Evolutionary conservation across 108 stramenopile species (phyloP).

Genomic region (Cyclostephanos invisitatus): DNA sequence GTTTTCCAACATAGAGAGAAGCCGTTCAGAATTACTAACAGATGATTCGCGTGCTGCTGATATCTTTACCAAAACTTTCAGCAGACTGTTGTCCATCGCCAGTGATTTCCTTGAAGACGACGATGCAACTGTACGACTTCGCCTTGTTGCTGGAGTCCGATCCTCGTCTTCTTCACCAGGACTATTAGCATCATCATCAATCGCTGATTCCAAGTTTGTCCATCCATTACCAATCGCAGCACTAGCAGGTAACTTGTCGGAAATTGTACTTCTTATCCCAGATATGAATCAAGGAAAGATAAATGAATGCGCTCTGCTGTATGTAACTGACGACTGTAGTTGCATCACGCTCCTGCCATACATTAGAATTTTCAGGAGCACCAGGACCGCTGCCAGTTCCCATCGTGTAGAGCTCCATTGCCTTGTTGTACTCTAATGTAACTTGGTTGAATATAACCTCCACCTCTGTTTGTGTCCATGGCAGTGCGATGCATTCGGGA

Average conservation of each 20-base stretch:
- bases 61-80: background rate
- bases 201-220: background rate
- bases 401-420: background rate
- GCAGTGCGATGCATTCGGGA: background rate
- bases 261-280: background rate
- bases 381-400: slow-evolving; percentile 4
- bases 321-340: background rate
- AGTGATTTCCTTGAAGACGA: too few relatives aligned
- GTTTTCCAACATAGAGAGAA: background rate
- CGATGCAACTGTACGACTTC: too few relatives aligned
- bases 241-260: background rate
- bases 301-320: background rate
- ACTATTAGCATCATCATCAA: background rate
- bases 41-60: background rate
- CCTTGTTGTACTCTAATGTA: background rate
- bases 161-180: background rate
- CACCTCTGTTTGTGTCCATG: background rate
- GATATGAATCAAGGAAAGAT: slow-evolving; percentile 8
- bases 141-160: too few relatives aligned
- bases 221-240: background rate
- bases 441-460: background rate
- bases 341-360: background rate
- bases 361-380: background rate
- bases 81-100: background rate
- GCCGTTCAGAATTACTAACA: background rate